These are phyloP conservation scores for Russula foetens DNA, from an alignment of 768 basidiomycete species.

Conservation along the genomic window DNA sequence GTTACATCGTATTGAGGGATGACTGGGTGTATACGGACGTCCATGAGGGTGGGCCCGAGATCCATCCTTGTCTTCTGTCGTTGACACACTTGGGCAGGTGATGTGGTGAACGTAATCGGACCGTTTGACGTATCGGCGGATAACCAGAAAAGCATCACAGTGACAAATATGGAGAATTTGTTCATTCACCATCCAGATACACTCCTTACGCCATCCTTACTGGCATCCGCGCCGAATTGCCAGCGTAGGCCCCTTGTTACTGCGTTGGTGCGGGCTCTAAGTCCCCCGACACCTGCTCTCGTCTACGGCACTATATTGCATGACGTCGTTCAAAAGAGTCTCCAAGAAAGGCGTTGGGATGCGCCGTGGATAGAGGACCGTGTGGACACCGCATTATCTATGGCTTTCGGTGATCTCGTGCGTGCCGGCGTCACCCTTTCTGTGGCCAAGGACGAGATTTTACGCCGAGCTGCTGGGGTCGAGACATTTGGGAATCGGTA, in stretches of 20 bases:
- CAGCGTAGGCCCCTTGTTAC: slow-evolving; percentile 80
- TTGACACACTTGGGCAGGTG: slow-evolving; percentile 40
- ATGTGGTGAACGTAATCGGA: slow-evolving; percentile 75
- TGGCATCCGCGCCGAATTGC: slow-evolving; percentile 79
- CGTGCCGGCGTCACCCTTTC: slow-evolving; percentile 50
- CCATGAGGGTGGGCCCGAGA: slow-evolving; percentile 38
- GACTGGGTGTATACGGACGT: slow-evolving; percentile 71
- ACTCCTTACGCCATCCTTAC: slow-evolving; percentile 82
- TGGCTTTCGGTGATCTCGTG: slow-evolving; percentile 52
- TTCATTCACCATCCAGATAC: slow-evolving; percentile 89
- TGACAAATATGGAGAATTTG: slow-evolving; percentile 58
- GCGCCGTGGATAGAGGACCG: slow-evolving; percentile 49
- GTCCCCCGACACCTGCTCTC: slow-evolving; percentile 55
- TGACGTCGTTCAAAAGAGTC: slow-evolving; percentile 78
- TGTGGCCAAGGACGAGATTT: slow-evolving; percentile 58
- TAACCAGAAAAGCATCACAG: slow-evolving; percentile 33
- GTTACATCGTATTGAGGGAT: slow-evolving; percentile 56
- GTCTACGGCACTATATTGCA: slow-evolving; percentile 94
- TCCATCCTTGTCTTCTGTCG: background rate
- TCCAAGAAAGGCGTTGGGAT: slow-evolving; percentile 56
- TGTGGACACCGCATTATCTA: slow-evolving; percentile 47
- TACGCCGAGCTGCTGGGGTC: slow-evolving; percentile 54
- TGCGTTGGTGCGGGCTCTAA: slow-evolving; percentile 47
- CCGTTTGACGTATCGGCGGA: slow-evolving; percentile 25
- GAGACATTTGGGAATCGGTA: slow-evolving; percentile 58